Conservation (phyloP, 2,329 filamentous ascomycete species). For the Exophiala viscosa region DNA sequence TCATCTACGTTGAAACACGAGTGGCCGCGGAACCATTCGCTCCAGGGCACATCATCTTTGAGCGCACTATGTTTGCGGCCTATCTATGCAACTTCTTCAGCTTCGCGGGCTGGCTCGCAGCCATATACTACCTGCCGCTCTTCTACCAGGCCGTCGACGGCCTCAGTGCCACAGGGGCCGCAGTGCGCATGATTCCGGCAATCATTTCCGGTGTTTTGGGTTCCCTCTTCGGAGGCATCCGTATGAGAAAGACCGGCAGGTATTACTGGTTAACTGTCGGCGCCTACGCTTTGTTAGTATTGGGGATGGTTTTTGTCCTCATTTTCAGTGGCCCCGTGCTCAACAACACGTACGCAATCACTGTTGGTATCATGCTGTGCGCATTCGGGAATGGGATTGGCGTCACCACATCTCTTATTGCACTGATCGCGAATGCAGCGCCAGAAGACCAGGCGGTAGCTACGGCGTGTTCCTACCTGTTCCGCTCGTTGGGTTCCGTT, state of each 20-base stretch:
- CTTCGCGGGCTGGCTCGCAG: constrained; percentile 57
- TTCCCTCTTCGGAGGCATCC: constrained; percentile 60
- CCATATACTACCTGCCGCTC: constrained; percentile 68
- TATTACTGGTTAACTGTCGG: constrained; percentile 67
- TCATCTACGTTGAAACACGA: constrained; percentile 65
- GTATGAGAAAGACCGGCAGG: constrained; percentile 67
- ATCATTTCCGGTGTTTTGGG: constrained; percentile 61
- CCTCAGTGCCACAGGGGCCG: constrained; percentile 60
- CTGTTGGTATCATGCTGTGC: constrained; percentile 55
- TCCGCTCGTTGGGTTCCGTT: constrained; percentile 66
- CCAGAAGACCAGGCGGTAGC: constrained; percentile 68
- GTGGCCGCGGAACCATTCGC: constrained; percentile 70
- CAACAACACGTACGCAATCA: constrained; percentile 51
- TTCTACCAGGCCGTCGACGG: constrained; percentile 72
- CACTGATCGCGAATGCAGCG: constrained; percentile 62
- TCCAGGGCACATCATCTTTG: constrained; percentile 69
- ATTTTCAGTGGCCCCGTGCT: constrained; percentile 54
- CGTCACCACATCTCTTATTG: constrained; percentile 69
- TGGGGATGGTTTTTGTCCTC: constrained; percentile 56
- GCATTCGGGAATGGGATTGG: constrained; percentile 57
- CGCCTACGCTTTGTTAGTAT: constrained; percentile 52
- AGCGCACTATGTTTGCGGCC: constrained; percentile 61
- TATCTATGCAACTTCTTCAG: constrained; percentile 71
- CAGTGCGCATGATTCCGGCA: constrained; percentile 63
- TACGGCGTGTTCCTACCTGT: constrained; percentile 76